phyloP scores from a whole-genome alignment of 2,329 filamentous ascomycete species.

The Trichoderma koningii region DNA sequence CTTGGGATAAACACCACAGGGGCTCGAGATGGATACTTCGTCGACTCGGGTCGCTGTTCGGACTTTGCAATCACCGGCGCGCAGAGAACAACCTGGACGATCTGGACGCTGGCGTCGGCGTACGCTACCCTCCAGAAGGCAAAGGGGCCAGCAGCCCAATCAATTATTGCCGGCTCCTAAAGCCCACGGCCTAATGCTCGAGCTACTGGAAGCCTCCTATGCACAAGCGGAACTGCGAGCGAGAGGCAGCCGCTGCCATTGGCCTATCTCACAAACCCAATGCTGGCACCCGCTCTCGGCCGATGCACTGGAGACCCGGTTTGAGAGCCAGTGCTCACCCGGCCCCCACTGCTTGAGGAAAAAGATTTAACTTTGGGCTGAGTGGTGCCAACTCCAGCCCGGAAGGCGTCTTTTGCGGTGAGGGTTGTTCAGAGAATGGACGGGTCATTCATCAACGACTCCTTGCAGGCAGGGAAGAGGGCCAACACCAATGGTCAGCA shows the following conservation, averaged over 20 bases:
- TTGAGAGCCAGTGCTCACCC: not conserved
- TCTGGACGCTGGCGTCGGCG: too few relatives aligned
- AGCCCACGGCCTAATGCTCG: not conserved
- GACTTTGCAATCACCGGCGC: too few relatives aligned
- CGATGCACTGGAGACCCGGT: constrained; percentile 19
- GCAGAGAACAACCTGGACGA: too few relatives aligned
- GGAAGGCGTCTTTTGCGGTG: constrained; percentile 22
- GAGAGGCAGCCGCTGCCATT: not conserved
- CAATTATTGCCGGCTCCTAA: constrained; percentile 10
- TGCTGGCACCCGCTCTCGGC: constrained; percentile 24
- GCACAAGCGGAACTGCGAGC: too few relatives aligned
- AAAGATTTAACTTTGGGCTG: not conserved
- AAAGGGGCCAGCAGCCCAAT: not conserved
- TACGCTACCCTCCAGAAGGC: not conserved
- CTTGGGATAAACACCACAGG: too few relatives aligned
- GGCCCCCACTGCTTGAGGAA: not conserved
- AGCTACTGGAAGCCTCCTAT: not conserved
- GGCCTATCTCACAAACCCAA: constrained; percentile 9
- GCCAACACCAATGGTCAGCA: not conserved
- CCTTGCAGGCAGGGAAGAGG: too few relatives aligned
- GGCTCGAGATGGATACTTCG: too few relatives aligned
- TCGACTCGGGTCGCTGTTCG: too few relatives aligned
- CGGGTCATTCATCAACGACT: not conserved
- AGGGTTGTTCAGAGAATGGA: not conserved
- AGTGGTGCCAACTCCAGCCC: constrained; percentile 8